Base-by-base conservation (phyloP, 1,284 basidiomycete species). In the Puccinia triticina region DNA sequence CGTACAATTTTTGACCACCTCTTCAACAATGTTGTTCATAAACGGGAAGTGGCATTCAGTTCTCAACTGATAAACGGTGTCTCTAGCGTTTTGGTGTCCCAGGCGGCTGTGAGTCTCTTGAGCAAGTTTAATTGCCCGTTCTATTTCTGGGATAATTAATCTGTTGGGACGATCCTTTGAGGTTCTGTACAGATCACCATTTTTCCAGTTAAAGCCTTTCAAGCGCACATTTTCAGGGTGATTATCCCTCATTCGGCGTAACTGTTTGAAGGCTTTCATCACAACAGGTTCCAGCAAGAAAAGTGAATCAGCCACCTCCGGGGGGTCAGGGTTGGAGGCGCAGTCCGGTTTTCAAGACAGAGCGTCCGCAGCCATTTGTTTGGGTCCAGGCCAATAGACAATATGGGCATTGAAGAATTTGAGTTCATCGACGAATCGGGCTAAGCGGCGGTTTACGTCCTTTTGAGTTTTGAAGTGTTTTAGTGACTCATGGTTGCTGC, bases 391-490 rank as follows among this genome's bases (percentile, higher is more conserved):
- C 12, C 26, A 21, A 21, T 75, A 75, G 18, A 75, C 21, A 1
- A 75, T 75, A n/a, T 50, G 50, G 18, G 26, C 37, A 29, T 75
- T 34, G 16, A 53, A 75, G 16, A 55, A 75, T 55, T 75, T 46
- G 16, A 75, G 29, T 26, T 75, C 29, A 29, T 75, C 37, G 18
- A 75, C 18, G 26, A 75, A 75, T 11, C 50, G 14, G 0, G 48
- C 50, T 1, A 37, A 40, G 14, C 14, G 14, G 7, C 16, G 14
- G n/a, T 50, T 75, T 1, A 74, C 71, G 8, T 74, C 14, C 8
- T 26, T 21, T 50, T 74, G 71, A n/a, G 40, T 74, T 53, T 74
- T 74, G 48, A 74, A 74, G 29, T 74, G 29, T 50, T 53, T 74
- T 12, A 74, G 71, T 29, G 71, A 74, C 29, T 74, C 23, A 34